Evolutionary conservation across 768 basidiomycete species (phyloP).

Genomic region (Harrya chromipes): DNA sequence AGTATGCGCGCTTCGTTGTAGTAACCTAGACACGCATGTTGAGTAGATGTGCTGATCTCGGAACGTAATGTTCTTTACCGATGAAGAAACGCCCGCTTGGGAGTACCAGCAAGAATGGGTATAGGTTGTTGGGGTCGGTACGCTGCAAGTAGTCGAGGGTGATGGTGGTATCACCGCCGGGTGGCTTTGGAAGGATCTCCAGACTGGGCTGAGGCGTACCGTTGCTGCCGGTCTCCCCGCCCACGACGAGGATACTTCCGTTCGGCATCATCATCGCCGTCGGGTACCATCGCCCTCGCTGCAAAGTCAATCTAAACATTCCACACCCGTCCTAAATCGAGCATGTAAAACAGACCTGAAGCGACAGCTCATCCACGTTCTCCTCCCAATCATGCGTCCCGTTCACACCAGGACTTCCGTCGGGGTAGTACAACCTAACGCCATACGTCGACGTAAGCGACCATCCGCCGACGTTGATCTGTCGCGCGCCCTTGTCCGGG

Average conservation of each 20-base stretch:
- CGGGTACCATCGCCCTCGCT: constrained; percentile 74
- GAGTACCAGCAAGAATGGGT: constrained; percentile 72
- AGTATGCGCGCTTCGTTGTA: constrained; percentile 81
- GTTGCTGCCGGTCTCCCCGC: constrained; percentile 73
- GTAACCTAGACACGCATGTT: constrained; percentile 45
- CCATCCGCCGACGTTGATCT: constrained; percentile 43
- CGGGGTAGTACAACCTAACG: constrained; percentile 68
- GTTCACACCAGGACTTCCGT: constrained; percentile 64
- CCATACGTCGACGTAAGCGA: constrained; percentile 70
- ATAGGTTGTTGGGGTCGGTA: constrained; percentile 79
- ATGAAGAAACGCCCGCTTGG: constrained; percentile 70
- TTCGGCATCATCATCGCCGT: constrained; percentile 67
- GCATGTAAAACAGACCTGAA: constrained; percentile 48
- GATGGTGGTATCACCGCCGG: constrained; percentile 58
- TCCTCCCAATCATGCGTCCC: constrained; percentile 82
- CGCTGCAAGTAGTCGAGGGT: constrained; percentile 64
- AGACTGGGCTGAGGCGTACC: constrained; percentile 62
- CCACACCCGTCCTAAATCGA: too few relatives aligned
- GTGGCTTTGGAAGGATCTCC: constrained; percentile 66
- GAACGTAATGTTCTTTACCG: constrained; percentile 39
- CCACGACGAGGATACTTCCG: constrained; percentile 69
- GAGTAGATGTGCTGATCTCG: background rate
- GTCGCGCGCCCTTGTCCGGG: constrained; percentile 61
- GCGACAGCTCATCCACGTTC: constrained; percentile 48
- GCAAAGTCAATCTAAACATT: background rate